Conservation (phyloP, 257 asterid species). For the Gynochthodes officinalis region DNA sequence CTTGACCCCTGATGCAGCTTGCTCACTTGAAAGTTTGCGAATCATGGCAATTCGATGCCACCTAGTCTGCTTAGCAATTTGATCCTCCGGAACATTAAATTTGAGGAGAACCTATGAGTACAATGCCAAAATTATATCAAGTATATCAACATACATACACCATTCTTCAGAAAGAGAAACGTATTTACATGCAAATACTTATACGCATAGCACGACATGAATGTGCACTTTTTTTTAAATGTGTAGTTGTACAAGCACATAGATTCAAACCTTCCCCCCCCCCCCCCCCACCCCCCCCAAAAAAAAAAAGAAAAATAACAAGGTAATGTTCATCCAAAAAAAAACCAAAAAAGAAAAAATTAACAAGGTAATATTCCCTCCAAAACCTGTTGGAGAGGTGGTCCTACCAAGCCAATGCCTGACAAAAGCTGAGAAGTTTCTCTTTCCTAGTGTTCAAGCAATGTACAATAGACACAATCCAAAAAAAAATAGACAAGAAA, state of each 20-base stretch:
- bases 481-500: background rate
- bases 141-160: constrained; percentile 13
- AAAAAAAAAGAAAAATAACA: background rate
- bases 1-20: constrained; percentile 95
- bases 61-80: constrained; percentile 77
- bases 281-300: no score
- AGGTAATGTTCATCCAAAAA: background rate
- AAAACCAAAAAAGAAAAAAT: background rate
- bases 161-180: constrained; percentile 2
- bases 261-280: no score
- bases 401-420: background rate
- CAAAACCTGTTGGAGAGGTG: background rate
- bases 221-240: background rate
- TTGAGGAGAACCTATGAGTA: constrained; percentile 81
- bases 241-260: no score
- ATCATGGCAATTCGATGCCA: constrained; percentile 98
- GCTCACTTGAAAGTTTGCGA: constrained; percentile 97
- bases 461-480: background rate
- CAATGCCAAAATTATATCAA: constrained; percentile 11
- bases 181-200: background rate
- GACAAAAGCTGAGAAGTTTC: background rate
- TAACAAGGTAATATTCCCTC: background rate
- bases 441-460: background rate
- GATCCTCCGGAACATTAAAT: constrained; percentile 92
- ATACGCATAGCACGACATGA: background rate